A percentile compares a stretch with the other conserved stretches of the same genome.
phyloP scores from a whole-genome alignment of 1,139 yeast genomes.

The Diutina pseudorugosa region DNA sequence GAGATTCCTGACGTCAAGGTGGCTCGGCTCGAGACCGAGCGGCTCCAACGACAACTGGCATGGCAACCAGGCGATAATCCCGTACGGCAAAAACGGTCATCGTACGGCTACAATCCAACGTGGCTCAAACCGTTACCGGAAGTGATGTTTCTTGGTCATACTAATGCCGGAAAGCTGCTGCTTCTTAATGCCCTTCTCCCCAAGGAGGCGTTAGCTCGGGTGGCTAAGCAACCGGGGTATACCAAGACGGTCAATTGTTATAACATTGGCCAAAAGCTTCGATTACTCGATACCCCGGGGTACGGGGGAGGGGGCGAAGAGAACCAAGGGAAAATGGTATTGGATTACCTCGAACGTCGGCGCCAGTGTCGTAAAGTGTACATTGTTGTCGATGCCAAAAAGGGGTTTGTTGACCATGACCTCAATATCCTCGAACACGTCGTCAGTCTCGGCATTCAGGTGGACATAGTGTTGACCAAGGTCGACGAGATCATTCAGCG shows the following conservation, averaged over 20 bases:
- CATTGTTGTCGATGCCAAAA: conserved; percentile 45
- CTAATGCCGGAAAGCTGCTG: conserved; percentile 80
- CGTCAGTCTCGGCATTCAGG: conserved; percentile 44
- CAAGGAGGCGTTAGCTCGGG: conserved; percentile 33
- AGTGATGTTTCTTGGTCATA: conserved; percentile 61
- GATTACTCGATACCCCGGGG: conserved; percentile 79
- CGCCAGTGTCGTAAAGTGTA: conserved; percentile 44
- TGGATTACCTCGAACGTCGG: conserved; percentile 47
- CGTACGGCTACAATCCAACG: conserved; percentile 21
- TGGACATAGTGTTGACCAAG: conserved; percentile 68
- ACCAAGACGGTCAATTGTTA: conserved; percentile 70
- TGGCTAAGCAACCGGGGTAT: conserved; percentile 55
- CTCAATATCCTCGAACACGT: conserved; percentile 38
- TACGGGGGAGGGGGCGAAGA: conserved; percentile 55
- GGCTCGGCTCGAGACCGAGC: background rate
- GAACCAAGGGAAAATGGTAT: conserved; percentile 59
- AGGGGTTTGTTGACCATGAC: conserved; percentile 51
- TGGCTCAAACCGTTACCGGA: conserved; percentile 41
- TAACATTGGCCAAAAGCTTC: conserved; percentile 48
- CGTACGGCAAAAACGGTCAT: conserved; percentile 7
- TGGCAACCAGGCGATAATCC: conserved; percentile 10
- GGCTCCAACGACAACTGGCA: conserved; percentile 8
- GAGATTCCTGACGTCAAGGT: background rate
- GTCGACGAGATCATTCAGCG: conserved; percentile 39
- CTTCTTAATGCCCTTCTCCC: conserved; percentile 42